Evolutionary conservation across 2,329 filamentous ascomycete species (phyloP).

Genomic region (Fusarium sp.): DNA sequence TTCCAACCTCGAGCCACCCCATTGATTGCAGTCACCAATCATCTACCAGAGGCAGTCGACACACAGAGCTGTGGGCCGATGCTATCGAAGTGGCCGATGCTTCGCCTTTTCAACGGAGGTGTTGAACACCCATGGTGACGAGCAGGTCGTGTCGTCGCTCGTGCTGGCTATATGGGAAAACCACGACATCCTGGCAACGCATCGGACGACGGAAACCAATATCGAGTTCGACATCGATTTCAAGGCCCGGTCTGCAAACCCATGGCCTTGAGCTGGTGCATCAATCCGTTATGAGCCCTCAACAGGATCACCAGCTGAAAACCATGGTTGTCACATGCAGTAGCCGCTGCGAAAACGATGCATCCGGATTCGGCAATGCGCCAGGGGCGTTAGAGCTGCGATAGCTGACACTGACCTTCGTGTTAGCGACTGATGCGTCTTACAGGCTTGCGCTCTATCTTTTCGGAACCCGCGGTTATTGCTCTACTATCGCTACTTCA

Average conservation of each 20-base stretch:
- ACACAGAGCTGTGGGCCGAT: not conserved
- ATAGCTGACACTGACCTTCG: not conserved
- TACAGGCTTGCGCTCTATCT: not conserved
- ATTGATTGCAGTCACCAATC: not conserved
- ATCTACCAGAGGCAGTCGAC: not conserved
- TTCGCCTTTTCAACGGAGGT: not conserved
- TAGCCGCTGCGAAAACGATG: not conserved
- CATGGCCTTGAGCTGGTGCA: not conserved
- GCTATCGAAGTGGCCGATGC: not conserved
- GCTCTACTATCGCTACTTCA: slow-evolving; percentile 4
- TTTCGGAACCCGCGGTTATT: not conserved
- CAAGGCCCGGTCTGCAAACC: not conserved
- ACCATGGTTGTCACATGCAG: slow-evolving; percentile 27
- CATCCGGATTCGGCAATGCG: slow-evolving; percentile 2
- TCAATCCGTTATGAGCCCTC: not conserved
- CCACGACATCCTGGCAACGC: not conserved
- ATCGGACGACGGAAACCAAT: not conserved
- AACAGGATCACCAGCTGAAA: not conserved
- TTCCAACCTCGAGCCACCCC: not conserved
- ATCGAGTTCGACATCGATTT: not conserved
- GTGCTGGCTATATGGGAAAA: not conserved
- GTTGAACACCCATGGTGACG: not conserved
- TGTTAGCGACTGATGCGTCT: slow-evolving; percentile 12
- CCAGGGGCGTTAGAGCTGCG: not conserved
- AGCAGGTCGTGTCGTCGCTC: not conserved